These are phyloP conservation scores for Fraxinus nigra DNA, from an alignment of 305 asterid species.

Conservation along the genomic window DNA sequence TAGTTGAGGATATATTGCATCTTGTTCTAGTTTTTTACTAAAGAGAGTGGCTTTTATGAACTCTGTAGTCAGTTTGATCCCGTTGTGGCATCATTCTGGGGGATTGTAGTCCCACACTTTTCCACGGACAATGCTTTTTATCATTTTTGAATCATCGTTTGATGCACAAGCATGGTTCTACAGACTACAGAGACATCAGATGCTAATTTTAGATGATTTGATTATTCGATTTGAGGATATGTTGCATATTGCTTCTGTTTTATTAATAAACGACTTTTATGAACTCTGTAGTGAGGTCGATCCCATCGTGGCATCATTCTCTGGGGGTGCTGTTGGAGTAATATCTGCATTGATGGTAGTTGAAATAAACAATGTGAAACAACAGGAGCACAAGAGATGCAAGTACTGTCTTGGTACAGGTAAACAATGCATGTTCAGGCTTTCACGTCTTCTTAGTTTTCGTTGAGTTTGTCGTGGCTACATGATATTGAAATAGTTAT, in stretches of 20 bases:
- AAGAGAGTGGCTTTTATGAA: constrained; percentile 10
- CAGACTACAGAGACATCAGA: neutral
- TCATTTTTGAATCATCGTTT: neutral
- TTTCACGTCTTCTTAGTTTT: neutral
- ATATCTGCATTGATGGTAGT: constrained; percentile 96
- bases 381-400: constrained; percentile 95
- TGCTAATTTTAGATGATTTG: neutral
- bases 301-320: constrained; percentile 97
- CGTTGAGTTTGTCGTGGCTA: neutral
- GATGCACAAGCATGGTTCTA: neutral
- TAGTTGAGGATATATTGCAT: neutral
- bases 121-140: neutral
- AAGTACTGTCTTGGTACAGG: constrained; percentile 96
- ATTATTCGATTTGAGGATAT: too few relatives aligned
- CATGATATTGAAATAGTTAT: neutral
- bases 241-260: neutral
- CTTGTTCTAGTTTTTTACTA: neutral
- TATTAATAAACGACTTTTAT: constrained; percentile 4
- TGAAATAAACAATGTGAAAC: constrained; percentile 95
- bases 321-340: constrained; percentile 98
- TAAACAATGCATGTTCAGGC: constrained; percentile 16
- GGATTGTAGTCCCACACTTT: constrained; percentile 56
- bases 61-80: constrained; percentile 76
- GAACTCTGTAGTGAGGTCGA: constrained; percentile 68
- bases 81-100: constrained; percentile 95